A percentile compares a stretch with the other conserved stretches of the same genome.
phyloP scores from a whole-genome alignment of 257 asterid genomes.

The Petunia secreta region DNA sequence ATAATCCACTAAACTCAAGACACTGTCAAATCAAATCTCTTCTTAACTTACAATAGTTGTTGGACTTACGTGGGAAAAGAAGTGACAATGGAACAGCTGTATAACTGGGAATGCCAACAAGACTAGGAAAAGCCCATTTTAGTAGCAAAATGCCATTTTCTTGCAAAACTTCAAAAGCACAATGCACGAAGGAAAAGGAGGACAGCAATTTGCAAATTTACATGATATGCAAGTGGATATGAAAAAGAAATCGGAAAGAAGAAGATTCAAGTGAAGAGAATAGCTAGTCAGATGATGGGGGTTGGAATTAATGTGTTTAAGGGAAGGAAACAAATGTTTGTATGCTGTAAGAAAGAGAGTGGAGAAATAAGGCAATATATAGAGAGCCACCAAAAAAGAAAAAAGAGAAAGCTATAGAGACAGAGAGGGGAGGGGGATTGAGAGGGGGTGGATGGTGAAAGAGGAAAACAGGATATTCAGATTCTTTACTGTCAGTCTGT shows the following conservation, averaged over 20 bases:
- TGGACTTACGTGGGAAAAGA: neutral
- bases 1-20: neutral
- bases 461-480: neutral
- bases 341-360: neutral
- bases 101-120: neutral
- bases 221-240: neutral
- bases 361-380: conserved; percentile 3
- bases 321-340: conserved; percentile 13
- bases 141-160: neutral
- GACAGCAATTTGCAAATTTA: neutral
- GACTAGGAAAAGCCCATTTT: neutral
- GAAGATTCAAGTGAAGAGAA: neutral
- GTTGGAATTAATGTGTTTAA: neutral
- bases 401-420: neutral
- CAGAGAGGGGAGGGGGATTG: neutral
- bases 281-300: neutral
- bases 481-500: neutral
- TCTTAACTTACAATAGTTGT: neutral
- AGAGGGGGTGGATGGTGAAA: neutral
- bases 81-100: neutral
- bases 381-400: neutral
- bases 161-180: neutral
- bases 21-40: neutral
- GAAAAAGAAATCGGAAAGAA: neutral
- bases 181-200: neutral